Conservation (phyloP, 257 asterid species). For the Knoxia roxburghii region DNA sequence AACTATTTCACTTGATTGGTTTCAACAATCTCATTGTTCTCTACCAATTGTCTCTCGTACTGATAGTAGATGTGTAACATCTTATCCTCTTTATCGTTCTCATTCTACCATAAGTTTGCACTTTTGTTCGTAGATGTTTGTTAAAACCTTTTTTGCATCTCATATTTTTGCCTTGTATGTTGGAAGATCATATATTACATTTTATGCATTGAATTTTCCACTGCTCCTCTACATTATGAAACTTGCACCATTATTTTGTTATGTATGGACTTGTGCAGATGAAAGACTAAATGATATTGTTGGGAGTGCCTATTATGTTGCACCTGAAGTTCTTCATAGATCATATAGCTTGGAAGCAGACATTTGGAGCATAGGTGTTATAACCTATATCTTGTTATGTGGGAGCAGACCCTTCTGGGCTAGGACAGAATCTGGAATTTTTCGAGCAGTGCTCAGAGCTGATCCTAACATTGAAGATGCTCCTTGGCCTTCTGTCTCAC, state of each 20-base stretch:
- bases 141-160: neutral
- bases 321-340: conserved; percentile 97
- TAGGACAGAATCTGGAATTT: conserved; percentile 92
- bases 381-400: conserved; percentile 79
- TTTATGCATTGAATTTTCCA: neutral
- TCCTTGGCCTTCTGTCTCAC: conserved; percentile 93
- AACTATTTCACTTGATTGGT: neutral
- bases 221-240: neutral
- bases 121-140: neutral
- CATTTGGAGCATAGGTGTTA: conserved; percentile 97
- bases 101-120: neutral
- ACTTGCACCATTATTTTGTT: neutral
- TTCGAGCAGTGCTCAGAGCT: conserved; percentile 90
- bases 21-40: neutral
- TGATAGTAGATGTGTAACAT: neutral
- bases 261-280: conserved; percentile 39
- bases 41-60: neutral
- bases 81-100: neutral
- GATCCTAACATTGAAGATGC: conserved; percentile 86
- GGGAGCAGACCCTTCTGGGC: conserved; percentile 99
- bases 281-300: conserved; percentile 95
- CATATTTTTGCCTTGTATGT: neutral
- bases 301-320: conserved; percentile 98
- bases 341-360: conserved; percentile 94
- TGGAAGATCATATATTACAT: neutral